phyloP scores from a whole-genome alignment of 192 early-diverging fungal species.

The Backusella westeae region DNA sequence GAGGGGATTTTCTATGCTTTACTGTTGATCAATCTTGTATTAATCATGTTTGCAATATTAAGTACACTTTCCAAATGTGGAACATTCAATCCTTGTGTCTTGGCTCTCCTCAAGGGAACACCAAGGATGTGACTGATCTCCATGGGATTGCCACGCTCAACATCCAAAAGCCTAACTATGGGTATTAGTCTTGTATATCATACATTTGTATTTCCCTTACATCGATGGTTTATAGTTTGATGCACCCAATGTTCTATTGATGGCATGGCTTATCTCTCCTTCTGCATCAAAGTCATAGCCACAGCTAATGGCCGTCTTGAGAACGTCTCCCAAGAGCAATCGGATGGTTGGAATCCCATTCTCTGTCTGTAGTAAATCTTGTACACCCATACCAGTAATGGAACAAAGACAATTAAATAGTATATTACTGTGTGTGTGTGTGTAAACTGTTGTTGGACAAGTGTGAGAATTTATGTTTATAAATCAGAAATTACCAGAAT shows the following conservation, averaged over 20 bases:
- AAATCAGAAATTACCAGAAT: constrained; percentile 48
- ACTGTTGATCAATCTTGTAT: not conserved
- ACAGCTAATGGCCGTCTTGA: constrained; percentile 45
- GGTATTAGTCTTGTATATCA: not conserved
- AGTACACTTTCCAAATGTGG: constrained; percentile 19
- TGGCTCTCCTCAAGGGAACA: constrained; percentile 36
- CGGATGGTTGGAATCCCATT: constrained; percentile 40
- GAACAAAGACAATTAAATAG: constrained; percentile 68
- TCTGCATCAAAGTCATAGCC: constrained; percentile 41
- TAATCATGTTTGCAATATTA: not conserved
- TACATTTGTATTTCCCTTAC: constrained; percentile 2
- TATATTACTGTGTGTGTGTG: constrained; percentile 48
- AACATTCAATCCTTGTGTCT: constrained; percentile 24
- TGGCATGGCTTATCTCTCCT: constrained; percentile 31
- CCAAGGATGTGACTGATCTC: constrained; percentile 38
- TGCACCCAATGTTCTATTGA: constrained; percentile 27
- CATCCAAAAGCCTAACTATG: constrained; percentile 34
- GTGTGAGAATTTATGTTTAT: not conserved
- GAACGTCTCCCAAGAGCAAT: constrained; percentile 55
- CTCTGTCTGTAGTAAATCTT: constrained; percentile 49
- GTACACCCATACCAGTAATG: constrained; percentile 52
- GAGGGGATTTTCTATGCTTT: not conserved
- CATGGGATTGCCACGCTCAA: constrained; percentile 40
- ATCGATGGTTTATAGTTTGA: constrained; percentile 43
- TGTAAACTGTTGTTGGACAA: not conserved